Evolutionary conservation across 2,329 filamentous ascomycete species (phyloP), one percentile per base, ranked within the genome.

Genomic region (Fusarium sp.): DNA sequence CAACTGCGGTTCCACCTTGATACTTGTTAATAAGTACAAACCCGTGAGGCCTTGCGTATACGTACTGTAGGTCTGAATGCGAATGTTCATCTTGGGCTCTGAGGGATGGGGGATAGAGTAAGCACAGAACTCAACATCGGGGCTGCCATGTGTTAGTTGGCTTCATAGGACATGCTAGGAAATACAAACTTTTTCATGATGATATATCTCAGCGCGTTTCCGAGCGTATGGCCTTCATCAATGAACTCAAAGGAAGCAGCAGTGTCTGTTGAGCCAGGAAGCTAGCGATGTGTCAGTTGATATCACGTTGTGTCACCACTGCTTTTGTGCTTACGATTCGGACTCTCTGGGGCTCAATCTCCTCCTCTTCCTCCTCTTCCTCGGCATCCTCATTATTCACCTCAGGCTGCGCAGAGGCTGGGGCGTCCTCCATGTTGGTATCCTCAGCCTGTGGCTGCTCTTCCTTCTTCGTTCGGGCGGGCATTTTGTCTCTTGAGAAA

Each of bases 61-160:
- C 91, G 81, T 86, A 98, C 96, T 94, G 79, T 96, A 98, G 75
- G 96, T 99, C 84, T 99, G 96, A 72, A 99, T 98, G 79, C 96
- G 91, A 71, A 99, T 87, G 80, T 98, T 98, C 96, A 99, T 98
- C 85, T 97, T 96, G 45, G 92, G 87, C 84, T 99, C 96, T 44
- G 95, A 97, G 57, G 96, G 96, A 84, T 99, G 96, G 36, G 96
- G 96, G 70, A 99, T 98, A 13, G 96, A 94, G 83, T 99, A 99
- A 70, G 96, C 96, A 84, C 96, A 98, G 84, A 99, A 98, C 82
- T 99, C 96, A 68, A 99, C 96, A 73, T 96, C 91, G 36, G 96
- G 96, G 82, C 96, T 98, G 74, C 60, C 60, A 17, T 47, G 30
- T 55, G n/a, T 63, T 50, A 68, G 74, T 69, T 52, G 17, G 24